Base-by-base conservation (phyloP, 768 basidiomycete species). In the Tylopilus balloui region DNA sequence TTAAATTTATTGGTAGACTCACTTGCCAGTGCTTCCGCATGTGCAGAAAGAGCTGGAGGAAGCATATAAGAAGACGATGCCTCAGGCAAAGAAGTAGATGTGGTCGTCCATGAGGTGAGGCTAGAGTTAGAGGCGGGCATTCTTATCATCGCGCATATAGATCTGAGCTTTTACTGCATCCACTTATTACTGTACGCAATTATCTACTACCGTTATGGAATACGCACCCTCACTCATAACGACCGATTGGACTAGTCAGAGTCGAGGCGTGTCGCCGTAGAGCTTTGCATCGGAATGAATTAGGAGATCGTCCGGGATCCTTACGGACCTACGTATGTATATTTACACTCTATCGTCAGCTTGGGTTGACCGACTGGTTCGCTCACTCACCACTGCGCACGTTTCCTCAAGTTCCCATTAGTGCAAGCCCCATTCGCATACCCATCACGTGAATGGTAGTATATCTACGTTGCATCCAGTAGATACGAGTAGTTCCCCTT, bases 41-140 rank as follows among this genome's bases (percentile, higher is more conserved):
- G 69, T 92, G 15, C 95, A 98, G 70, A 84, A 80, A 64, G 94
- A 96, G 47, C 80, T 96, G 52, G 83, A 88, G 64, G 91, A 90
- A 27, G 88, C 84, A 13, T 87, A 92, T 65, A 81, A 81, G 67
- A 92, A 90, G 77, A 82, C 84, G 38, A 68, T 86, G 44, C 78
- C 81, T 34, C 75, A 78, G 51, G 67, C 74, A 37, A 88, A 86
- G 76, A 86, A 87, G 72, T 88, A 86, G 73, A 67, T 15, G 20
- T n/a, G 36, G n/a, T 38, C 47, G 25, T 24, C 13, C 13, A 11
- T 4, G 28, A 27, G 11, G 31, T 29, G 38, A 27, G 44, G 36
- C 19, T 38, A 44, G 34, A 47, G 20, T 23, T 46, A 17, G 46
- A 38, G 20, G 21, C 23, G 20, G 24, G 44, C 32, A 56, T 39